Evolutionary conservation across 164 flowering plant species (phyloP), one percentile per base, ranked within the genome.

Genomic region (Houttuynia cordata): DNA sequence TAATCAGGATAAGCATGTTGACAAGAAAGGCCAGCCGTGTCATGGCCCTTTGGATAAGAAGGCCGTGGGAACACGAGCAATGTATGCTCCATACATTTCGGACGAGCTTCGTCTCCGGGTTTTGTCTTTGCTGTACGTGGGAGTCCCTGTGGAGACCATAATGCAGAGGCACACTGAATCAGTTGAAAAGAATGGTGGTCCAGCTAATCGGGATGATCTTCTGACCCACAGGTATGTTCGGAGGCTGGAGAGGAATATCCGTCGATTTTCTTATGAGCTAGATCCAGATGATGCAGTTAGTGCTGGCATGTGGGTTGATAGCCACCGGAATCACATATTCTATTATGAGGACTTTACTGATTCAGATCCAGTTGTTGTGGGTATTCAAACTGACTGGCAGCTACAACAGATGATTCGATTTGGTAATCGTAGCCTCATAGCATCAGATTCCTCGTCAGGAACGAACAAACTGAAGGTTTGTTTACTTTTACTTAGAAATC

Each of bases 331-430:
- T 72, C 69, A 71, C 51, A 80, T 91, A 47, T 94, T 94, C 85
- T 85, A 83, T 67, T 88, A 71, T 67, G 85, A 91, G 73, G 93
- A 86, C 61, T 94, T 81, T 71, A 78, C 91, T 66, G 89, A 86
- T 70, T 73, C 83, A 10, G 87, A 75, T 13, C 93, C 99, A 56
- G 81, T 88, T 62, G 66, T 71, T 53, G 63, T 94, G 66, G 96
- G 99, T 37, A 87, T 94, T 58, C 99, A 94, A 70, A 86, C 99
- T 39, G 93, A 94, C 67, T 91, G 97, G 99, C 99, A 94, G 78
- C 74, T 94, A 79, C 97, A 94, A 52, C 99, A 94, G 67, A 80
- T 94, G 99, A 87, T 94, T 72, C 84, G 81, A 10, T 91, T 85
- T 75, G 97, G 97, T 5, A 88, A 94, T 67, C 75, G 77, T 50